Evolutionary conservation across 345 rosid genomes (phyloP).

Genomic region (Acer campestre): DNA sequence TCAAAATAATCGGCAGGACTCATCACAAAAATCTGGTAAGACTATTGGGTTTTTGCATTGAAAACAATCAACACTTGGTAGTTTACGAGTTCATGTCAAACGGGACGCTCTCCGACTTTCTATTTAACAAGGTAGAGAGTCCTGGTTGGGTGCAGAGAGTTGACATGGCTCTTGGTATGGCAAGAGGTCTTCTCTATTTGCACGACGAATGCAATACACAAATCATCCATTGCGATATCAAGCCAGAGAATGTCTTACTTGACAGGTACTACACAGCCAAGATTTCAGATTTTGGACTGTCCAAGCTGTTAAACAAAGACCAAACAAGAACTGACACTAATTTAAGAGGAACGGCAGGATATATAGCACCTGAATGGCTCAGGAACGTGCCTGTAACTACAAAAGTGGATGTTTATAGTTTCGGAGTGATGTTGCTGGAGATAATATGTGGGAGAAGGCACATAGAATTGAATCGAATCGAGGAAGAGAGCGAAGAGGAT

Average conservation of each 20-base stretch:
- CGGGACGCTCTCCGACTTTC: constrained; percentile 25
- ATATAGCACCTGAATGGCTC: constrained; percentile 42
- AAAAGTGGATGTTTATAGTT: constrained; percentile 38
- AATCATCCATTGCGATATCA: constrained; percentile 41
- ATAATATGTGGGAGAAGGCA: constrained; percentile 40
- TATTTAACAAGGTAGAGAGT: constrained; percentile 20
- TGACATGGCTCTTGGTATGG: constrained; percentile 28
- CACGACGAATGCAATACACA: constrained; percentile 32
- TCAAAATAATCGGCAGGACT: constrained; percentile 33
- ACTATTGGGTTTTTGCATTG: constrained; percentile 32
- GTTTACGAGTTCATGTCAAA: constrained; percentile 35
- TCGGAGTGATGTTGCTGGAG: constrained; percentile 34
- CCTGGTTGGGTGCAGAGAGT: constrained; percentile 29
- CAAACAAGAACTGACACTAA: constrained; percentile 36
- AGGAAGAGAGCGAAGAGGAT: constrained; percentile 36
- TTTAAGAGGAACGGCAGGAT: constrained; percentile 35
- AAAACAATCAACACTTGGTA: constrained; percentile 25
- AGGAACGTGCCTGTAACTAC: constrained; percentile 27
- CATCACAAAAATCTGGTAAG: constrained; percentile 35
- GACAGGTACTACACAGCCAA: constrained; percentile 29
- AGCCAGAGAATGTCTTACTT: constrained; percentile 38
- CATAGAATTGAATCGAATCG: constrained; percentile 27
- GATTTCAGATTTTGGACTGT: constrained; percentile 36
- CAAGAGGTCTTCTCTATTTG: constrained; percentile 35
- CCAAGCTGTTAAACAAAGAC: constrained; percentile 36